phyloP scores from a whole-genome alignment of 2,329 filamentous ascomycete genomes.

The Chalaropsis thielavioides region DNA sequence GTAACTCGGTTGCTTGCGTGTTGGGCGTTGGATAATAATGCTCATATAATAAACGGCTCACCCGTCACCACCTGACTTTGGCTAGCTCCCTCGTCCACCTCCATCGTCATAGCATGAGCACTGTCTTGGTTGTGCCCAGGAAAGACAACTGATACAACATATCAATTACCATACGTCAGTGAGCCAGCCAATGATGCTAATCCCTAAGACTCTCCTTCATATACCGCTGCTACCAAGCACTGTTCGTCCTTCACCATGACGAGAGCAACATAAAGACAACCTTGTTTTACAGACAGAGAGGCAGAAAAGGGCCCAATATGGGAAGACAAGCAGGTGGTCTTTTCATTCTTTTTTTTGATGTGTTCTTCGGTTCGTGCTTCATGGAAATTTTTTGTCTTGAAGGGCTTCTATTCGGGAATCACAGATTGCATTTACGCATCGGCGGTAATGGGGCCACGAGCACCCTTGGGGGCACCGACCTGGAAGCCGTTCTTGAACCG shows the following conservation, averaged over 20 bases:
- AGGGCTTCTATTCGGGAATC: slow-evolving; percentile 19
- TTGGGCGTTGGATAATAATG: not conserved
- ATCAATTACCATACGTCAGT: too few species aligned
- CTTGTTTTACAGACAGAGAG: not conserved
- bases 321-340: slow-evolving; percentile 6
- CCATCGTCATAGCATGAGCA: too few species aligned
- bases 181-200: too few species aligned
- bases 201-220: too few species aligned
- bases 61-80: too few species aligned
- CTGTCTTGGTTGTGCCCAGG: too few species aligned
- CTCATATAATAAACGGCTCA: not conserved
- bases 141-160: too few species aligned
- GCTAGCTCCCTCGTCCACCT: too few species aligned
- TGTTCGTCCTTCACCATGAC: not conserved
- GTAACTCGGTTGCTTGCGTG: not conserved
- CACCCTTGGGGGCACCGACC: slow-evolving; percentile 70
- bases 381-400: slow-evolving; percentile 20
- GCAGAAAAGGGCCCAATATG: slow-evolving; percentile 1
- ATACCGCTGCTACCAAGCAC: too few species aligned
- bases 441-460: slow-evolving; percentile 46
- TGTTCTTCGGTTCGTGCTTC: slow-evolving; percentile 12
- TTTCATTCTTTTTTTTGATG: slow-evolving; percentile 16
- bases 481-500: slow-evolving; percentile 98
- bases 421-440: slow-evolving; percentile 24
- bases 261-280: slow-evolving; percentile 1